Base-by-base conservation (phyloP, 192 early-diverging fungal genomes). In the Backusella parvicylindrica region DNA sequence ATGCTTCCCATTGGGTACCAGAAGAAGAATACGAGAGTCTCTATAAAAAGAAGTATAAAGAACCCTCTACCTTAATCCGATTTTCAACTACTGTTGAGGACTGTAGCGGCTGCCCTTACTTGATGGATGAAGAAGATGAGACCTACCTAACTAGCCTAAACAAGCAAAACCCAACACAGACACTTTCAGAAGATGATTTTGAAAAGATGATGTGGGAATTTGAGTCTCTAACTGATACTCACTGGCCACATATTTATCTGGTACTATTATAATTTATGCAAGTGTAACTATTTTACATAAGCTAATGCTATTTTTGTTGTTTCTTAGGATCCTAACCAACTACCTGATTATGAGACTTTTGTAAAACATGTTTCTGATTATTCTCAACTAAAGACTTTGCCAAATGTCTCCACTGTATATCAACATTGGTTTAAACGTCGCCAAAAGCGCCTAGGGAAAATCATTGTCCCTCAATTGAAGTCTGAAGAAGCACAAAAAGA, bases 31-130 rank as follows among this genome's bases (percentile, higher is more conserved):
- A 93, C 73, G 84, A 86, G 11, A 78, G 84, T 50, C 89, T 91
- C 71, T 97, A 98, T 69, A 81, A 84, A 38, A 84, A 72, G 35
- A 85, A 84, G 15, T 98, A 91, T 80, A 81, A 86, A 35, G 89
- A 91, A 31, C 94, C 96, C 8, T 89, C 89, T 23, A 88, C 91
- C 35, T 86, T 93, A 65, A 94, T 99, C 60, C 87, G 93, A 47
- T 98, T 95, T 73, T 95, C 95, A 7, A 88, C 93, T 9, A 89
- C 90, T 0, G 90, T 96, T 33, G 96, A 98, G 78, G 96, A 98
- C 49, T 89, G 87, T 77, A 91, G 93, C 56, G 94, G 94, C 30
- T 92, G 92, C 49, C 85, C 91, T 56, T 99, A 98, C 84, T 95
- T 93, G 76, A 85, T 98, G 79, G 95, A 96, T 77, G 95, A 96